A percentile compares a stretch with the other conserved stretches of the same genome.
Conservation (phyloP, 257 asterid species). For the Coffea eugenioides region DNA sequence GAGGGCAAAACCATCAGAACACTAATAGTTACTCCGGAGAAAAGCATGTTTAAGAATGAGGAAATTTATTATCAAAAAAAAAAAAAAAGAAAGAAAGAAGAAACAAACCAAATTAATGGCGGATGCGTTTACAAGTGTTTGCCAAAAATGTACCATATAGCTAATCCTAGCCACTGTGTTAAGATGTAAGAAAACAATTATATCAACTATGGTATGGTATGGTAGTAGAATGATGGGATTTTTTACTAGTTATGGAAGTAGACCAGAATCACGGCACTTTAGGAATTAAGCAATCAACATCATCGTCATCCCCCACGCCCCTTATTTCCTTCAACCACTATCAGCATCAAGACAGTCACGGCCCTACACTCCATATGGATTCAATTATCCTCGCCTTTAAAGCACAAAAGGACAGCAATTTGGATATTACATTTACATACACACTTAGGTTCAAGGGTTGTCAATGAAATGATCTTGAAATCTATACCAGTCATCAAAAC, state of each 20-base stretch:
- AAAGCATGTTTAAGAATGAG: too few species aligned
- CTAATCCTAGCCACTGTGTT: too few species aligned
- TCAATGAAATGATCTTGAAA: neutral
- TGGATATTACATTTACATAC: neutral
- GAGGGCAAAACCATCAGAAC: neutral
- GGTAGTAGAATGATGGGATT: too few species aligned
- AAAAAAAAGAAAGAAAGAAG: too few species aligned
- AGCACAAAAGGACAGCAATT: neutral
- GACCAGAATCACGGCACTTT: neutral
- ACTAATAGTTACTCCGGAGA: too few species aligned
- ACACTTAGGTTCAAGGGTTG: neutral
- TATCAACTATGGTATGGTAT: too few species aligned
- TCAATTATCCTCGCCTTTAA: slow-evolving; percentile 3
- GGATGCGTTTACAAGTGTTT: too few species aligned
- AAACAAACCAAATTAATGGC: too few species aligned
- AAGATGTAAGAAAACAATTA: too few species aligned
- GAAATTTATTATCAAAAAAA: too few species aligned
- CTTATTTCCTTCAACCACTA: slow-evolving; percentile 6
- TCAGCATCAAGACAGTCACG: slow-evolving; percentile 1
- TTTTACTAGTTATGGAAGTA: neutral
- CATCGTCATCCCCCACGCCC: neutral
- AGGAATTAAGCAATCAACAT: slow-evolving; percentile 1
- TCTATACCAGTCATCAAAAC: slow-evolving; percentile 7
- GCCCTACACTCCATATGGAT: slow-evolving; percentile 16
- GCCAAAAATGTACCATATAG: too few species aligned